Evolutionary conservation across 805 yeast species (phyloP), one percentile per base, ranked within the genome.

Genomic region (Blastobotrys americana): DNA sequence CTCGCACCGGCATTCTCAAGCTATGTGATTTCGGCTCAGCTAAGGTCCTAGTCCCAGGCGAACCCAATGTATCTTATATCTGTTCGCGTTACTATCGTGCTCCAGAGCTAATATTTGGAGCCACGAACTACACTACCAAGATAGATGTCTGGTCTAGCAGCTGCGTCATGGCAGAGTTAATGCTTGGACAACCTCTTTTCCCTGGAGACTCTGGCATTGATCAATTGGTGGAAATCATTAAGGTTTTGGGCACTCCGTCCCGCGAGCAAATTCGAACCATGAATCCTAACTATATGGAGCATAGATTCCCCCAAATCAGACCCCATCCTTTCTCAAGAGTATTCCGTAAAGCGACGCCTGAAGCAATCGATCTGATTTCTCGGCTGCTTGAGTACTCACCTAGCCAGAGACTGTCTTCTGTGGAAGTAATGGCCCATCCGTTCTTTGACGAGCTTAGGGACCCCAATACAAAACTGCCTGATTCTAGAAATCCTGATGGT

Each of bases 121-220:
- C 97, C 10, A 84, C 95, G 21, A 86, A 89, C 65, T 93, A 93
- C 66, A 87, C 97, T 5, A 88, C 97, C 23, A 89, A 90, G 64
- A 93, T 93, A 53, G 98, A 93, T 63, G 78, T 93, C 39, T 93
- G 98, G 98, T 85, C 96, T 10, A 49, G 53, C 34, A 87, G 95
- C 10, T 93, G 98, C 70, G 98, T 93, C 18, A 88, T 93, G 86
- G 97, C 97, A 3, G 98, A 93, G 67, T 70, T 93, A 57, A 78
- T 89, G 51, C 73, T 93, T 46, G 97, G 98, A 15, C 97, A 88
- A 63, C 98, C 98, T 10, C 70, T 93, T 53, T 93, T 93, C 68
- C 98, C 98, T 9, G 98, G 98, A 37, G 97, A 93, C 63, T 81
- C 89, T 48, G 97, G 98, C 33, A 90, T 93, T 47, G 98, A 93